Conservation (phyloP, 805 yeast species). For the Torulaspora franciscae region DNA sequence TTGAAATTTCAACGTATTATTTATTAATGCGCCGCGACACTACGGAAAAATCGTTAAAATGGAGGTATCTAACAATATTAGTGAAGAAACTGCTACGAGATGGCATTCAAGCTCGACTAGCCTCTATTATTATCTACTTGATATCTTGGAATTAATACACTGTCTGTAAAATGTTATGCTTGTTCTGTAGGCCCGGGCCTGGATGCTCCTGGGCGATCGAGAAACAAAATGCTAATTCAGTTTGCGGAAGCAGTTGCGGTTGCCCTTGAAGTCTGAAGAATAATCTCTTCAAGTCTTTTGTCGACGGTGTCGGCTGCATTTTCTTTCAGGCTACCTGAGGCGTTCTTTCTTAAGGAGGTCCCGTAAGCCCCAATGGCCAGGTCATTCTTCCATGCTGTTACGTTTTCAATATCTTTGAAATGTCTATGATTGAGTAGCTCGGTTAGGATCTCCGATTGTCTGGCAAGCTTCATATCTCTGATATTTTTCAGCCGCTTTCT, state of each 20-base stretch:
- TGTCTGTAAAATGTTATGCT: too few species aligned
- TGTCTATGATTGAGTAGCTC: conserved; percentile 25
- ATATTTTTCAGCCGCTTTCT: conserved; percentile 18
- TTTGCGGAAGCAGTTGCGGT: conserved; percentile 9
- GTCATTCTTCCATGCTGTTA: conserved; percentile 28
- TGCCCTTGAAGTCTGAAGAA: conserved; percentile 16
- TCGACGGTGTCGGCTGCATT: conserved; percentile 28
- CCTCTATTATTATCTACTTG: too few species aligned
- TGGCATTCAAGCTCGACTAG: not conserved
- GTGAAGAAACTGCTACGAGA: not conserved
- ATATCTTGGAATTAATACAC: too few species aligned
- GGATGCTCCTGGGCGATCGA: too few species aligned
- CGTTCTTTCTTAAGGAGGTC: conserved; percentile 26
- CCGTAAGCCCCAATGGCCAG: conserved; percentile 25
- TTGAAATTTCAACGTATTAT: not conserved
- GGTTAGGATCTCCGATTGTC: conserved; percentile 25
- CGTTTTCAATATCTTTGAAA: conserved; percentile 22
- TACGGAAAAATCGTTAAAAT: not conserved
- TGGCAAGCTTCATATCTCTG: conserved; percentile 23
- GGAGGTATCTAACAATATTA: not conserved
- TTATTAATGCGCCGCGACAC: not conserved
- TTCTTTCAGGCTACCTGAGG: conserved; percentile 28
- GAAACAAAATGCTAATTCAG: not conserved
- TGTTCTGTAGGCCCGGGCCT: too few species aligned
- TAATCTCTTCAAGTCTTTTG: conserved; percentile 29